Evolutionary conservation across 768 basidiomycete species (phyloP), one percentile per base, ranked within the genome.

Genomic region (Tulasnella sp.): DNA sequence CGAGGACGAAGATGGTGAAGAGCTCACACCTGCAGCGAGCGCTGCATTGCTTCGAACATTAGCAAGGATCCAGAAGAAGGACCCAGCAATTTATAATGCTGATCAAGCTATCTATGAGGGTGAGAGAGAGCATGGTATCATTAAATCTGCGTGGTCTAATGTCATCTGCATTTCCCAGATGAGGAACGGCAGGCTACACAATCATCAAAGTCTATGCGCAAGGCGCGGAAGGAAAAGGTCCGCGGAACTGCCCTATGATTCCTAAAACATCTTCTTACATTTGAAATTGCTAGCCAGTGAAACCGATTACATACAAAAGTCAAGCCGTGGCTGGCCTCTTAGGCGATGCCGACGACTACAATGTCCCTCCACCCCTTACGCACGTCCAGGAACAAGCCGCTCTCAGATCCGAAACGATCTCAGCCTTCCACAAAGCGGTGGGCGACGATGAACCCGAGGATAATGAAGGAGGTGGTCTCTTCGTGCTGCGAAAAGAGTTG

Each of bases 1-100:
- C 1, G 93, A 98, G 68, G 93, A 98, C 68, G 88, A 92, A 67
- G 87, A 94, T 59, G 96, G 92, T 12, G 90, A 91, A 65, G 89
- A 97, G 68, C 79, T 98, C 52, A 98, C 93, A 0, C 92, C 92
- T 3, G 84, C 84, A 0, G 81, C 97, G 51, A 94, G 97, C 66
- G 96, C 83, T 45, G 96, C 96, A 19, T 96, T 98, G 65, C 76
- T 98, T 42, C 77, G 91, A 49, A 98, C 92, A 0, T 75, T 99
- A 8, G 88, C 85, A 0, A 79, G 84, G 65, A 96, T 98, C 57
- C 80, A 81, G 68, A 77, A 78, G 55, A 85, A 79, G 64, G 90
- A 93, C 68, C 91, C 92, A 0, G 78, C 74, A 0, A 94, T 99
- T 29, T 97, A 99, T 66, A 76, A 88, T 60, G 68, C 72, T 0